These are phyloP conservation scores for Monocercomonoides exilis DNA, from an alignment of 78 protist genomes.

Conservation along the genomic window DNA sequence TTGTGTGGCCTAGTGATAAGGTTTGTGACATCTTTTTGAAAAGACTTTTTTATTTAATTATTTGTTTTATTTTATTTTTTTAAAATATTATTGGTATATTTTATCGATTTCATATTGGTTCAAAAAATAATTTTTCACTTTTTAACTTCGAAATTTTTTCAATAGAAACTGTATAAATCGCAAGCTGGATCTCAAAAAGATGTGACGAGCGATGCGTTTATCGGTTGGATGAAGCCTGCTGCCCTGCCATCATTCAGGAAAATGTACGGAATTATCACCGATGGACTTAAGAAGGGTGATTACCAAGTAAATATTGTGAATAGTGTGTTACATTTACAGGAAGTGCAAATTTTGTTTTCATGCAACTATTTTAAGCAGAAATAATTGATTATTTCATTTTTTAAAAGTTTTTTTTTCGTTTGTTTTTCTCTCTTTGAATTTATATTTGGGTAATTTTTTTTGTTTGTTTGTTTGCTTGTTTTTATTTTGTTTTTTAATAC, in stretches of 20 bases:
- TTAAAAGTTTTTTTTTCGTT: neutral
- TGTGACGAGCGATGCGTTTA: slow-evolving; percentile 64
- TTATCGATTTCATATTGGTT: no score
- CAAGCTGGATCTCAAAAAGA: slow-evolving; percentile 18
- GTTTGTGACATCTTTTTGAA: no score
- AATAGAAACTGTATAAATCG: neutral
- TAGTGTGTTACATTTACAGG: neutral
- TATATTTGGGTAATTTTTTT: neutral
- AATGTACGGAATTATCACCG: slow-evolving; percentile 57
- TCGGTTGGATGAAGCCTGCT: slow-evolving; percentile 94
- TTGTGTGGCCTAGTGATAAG: no score
- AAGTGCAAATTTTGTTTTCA: neutral
- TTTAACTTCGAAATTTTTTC: no score
- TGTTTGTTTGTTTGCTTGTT: neutral
- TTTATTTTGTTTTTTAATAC: neutral
- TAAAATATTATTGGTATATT: no score
- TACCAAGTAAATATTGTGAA: slow-evolving; percentile 34
- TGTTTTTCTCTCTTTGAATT: no score
- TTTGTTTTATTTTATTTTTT: no score
- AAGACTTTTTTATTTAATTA: no score
- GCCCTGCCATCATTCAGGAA: slow-evolving; percentile 84
- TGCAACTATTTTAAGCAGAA: neutral
- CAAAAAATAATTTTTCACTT: no score
- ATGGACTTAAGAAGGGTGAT: slow-evolving; percentile 34
- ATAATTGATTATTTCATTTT: neutral